Conservation (phyloP, 2,329 filamentous ascomycete species). For the Arthroderma sp. region DNA sequence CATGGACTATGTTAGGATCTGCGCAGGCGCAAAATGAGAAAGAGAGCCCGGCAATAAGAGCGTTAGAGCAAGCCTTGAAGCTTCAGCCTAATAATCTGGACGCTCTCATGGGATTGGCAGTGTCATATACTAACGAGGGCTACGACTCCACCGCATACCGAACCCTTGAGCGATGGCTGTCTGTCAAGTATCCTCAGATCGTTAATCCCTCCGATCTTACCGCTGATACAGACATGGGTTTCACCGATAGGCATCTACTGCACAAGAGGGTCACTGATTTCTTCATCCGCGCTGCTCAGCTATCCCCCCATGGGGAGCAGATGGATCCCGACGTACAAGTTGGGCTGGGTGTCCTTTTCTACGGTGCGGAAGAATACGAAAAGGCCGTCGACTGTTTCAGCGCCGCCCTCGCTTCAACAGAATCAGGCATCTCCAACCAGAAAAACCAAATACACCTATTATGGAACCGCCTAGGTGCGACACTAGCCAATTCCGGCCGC, state of each 20-base stretch:
- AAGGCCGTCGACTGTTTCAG: constrained; percentile 99
- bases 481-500: constrained; percentile 84
- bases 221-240: constrained; percentile 64
- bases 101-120: constrained; percentile 86
- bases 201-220: constrained; percentile 60
- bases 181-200: constrained; percentile 82
- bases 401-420: constrained; percentile 72
- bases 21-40: constrained; percentile 98
- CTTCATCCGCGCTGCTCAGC: constrained; percentile 84
- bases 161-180: constrained; percentile 90
- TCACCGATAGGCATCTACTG: constrained; percentile 79
- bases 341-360: constrained; percentile 90
- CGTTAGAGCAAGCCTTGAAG: constrained; percentile 79
- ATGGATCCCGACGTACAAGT: constrained; percentile 99
- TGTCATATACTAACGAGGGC: constrained; percentile 97
- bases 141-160: constrained; percentile 96
- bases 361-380: constrained; percentile 93
- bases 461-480: constrained; percentile 94
- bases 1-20: constrained; percentile 83
- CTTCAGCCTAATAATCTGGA: constrained; percentile 75
- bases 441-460: constrained; percentile 80
- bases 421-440: constrained; percentile 71
- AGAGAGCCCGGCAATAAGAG: constrained; percentile 87
- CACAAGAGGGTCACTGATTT: constrained; percentile 82
- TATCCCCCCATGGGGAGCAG: constrained; percentile 79